phyloP scores from a whole-genome alignment of 768 basidiomycete genomes.

The Mycena capillaripes region DNA sequence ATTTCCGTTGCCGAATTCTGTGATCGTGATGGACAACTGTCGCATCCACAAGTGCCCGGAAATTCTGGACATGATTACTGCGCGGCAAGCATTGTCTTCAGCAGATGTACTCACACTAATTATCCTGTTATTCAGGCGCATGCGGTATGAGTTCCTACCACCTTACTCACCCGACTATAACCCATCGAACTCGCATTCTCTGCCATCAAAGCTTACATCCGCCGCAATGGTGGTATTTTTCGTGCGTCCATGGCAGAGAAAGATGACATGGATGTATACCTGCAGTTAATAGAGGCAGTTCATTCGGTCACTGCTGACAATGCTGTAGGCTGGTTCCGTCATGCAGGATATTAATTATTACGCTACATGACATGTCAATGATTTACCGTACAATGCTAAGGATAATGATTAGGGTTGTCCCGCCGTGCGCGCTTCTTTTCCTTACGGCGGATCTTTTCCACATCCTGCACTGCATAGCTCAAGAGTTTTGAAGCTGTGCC shows the following conservation, averaged over 20 bases:
- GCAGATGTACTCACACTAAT: not conserved
- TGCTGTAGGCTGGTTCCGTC: slow-evolving; percentile 40
- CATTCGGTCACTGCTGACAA: slow-evolving; percentile 38
- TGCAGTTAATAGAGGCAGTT: slow-evolving; percentile 36
- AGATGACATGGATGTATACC: slow-evolving; percentile 40
- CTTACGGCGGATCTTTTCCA: not conserved
- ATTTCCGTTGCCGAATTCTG: slow-evolving; percentile 2
- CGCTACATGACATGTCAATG: no score
- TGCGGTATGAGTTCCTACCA: slow-evolving; percentile 3
- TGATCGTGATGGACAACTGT: slow-evolving; percentile 21
- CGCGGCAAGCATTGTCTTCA: not conserved
- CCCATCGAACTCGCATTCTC: slow-evolving; percentile 40
- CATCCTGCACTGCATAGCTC: not conserved
- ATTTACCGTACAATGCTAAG: no score
- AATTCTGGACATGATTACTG: slow-evolving; percentile 3
- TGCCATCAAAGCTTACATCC: slow-evolving; percentile 42
- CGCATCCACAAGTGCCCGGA: slow-evolving; percentile 9
- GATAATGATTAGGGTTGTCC: not conserved
- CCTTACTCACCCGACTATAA: slow-evolving; percentile 23
- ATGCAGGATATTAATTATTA: slow-evolving; percentile 17
- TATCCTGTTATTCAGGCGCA: not conserved
- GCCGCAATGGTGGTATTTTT: slow-evolving; percentile 32
- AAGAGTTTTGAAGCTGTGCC: slow-evolving; percentile 2
- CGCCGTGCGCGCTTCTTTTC: slow-evolving; percentile 1
- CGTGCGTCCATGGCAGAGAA: slow-evolving; percentile 25